These are phyloP conservation scores for Aphanomyces astaci DNA, from an alignment of 352 stramenopile species.

Conservation along the genomic window DNA sequence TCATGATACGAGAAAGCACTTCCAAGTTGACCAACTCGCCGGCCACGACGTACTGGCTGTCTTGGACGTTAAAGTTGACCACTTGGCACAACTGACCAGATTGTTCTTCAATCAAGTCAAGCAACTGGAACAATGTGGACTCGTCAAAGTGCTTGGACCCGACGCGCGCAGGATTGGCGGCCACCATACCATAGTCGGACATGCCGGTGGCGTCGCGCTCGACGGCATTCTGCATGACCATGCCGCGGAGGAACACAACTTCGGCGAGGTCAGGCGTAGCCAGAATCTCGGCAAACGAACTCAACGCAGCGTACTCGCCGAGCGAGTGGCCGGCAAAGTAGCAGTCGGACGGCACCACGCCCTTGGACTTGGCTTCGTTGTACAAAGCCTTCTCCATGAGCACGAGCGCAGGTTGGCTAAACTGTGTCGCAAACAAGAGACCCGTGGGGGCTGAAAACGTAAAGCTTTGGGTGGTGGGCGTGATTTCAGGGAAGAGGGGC, in stretches of 20 bases:
- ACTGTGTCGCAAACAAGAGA: conserved; percentile 80
- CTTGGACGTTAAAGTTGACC: conserved; percentile 85
- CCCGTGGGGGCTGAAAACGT: conserved; percentile 68
- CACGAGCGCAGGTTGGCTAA: conserved; percentile 75
- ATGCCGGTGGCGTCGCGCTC: conserved; percentile 48
- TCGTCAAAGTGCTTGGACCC: conserved; percentile 56
- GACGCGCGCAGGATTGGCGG: conserved; percentile 68
- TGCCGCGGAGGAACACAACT: conserved; percentile 75
- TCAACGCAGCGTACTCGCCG: conserved; percentile 79
- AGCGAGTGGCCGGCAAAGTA: conserved; percentile 84
- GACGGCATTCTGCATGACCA: conserved; percentile 39
- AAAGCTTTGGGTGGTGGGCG: conserved; percentile 69
- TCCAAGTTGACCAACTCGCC: conserved; percentile 77
- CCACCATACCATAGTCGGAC: conserved; percentile 85
- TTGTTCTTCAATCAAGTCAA: conserved; percentile 49
- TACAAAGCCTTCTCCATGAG: conserved; percentile 81
- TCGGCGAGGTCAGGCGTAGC: conserved; percentile 67
- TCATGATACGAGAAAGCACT: conserved; percentile 56
- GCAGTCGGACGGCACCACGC: conserved; percentile 64
- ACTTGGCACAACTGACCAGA: conserved; percentile 75
- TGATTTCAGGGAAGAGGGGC: conserved; percentile 75
- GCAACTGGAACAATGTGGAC: conserved; percentile 53
- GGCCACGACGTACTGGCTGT: conserved; percentile 78
- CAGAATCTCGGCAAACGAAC: conserved; percentile 61
- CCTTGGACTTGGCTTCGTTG: conserved; percentile 60